A percentile compares a stretch with the other conserved stretches of the same genome.
These are phyloP conservation scores for Cladochytrium replicatum DNA, from an alignment of 192 early-diverging fungal genomes.

Conservation along the genomic window DNA sequence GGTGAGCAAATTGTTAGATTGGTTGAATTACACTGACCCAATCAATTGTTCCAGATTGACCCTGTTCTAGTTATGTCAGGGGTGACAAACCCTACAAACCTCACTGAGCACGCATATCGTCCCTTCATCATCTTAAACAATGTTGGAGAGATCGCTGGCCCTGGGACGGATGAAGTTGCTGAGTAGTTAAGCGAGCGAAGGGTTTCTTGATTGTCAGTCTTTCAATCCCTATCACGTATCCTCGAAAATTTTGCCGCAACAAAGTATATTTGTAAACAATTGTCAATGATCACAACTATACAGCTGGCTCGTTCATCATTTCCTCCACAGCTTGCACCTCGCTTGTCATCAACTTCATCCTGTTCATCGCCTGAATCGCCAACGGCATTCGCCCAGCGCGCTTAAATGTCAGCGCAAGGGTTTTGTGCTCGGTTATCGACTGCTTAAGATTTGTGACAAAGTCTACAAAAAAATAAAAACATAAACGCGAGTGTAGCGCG, in stretches of 20 bases:
- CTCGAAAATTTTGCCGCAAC: no score
- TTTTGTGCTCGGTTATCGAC: slow-evolving; percentile 48
- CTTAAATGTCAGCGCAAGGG: slow-evolving; percentile 59
- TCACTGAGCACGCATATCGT: slow-evolving; percentile 38
- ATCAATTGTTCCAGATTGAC: no score
- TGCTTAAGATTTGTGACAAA: slow-evolving; percentile 52
- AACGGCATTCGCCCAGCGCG: slow-evolving; percentile 48
- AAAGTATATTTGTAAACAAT: no score
- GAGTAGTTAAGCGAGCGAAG: no score
- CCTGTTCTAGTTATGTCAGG: slow-evolving; percentile 45
- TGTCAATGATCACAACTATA: no score
- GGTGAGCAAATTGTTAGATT: no score
- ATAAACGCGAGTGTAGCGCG: background rate
- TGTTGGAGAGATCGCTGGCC: slow-evolving; percentile 29
- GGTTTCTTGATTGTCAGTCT: no score
- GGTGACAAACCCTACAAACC: slow-evolving; percentile 35
- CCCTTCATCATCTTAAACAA: slow-evolving; percentile 45
- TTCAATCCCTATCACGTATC: no score
- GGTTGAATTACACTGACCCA: no score
- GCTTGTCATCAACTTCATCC: slow-evolving; percentile 64
- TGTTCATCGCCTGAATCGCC: slow-evolving; percentile 51
- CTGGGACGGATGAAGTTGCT: no score
- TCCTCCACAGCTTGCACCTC: slow-evolving; percentile 70
- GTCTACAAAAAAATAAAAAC: slow-evolving; percentile 26
- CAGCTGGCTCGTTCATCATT: slow-evolving; percentile 50